Percentiles rank a stretch among this genome's conserved stretches.
These are phyloP conservation scores for Trichoderma sp. DNA, from an alignment of 2,329 filamentous ascomycete genomes.

Conservation along the genomic window DNA sequence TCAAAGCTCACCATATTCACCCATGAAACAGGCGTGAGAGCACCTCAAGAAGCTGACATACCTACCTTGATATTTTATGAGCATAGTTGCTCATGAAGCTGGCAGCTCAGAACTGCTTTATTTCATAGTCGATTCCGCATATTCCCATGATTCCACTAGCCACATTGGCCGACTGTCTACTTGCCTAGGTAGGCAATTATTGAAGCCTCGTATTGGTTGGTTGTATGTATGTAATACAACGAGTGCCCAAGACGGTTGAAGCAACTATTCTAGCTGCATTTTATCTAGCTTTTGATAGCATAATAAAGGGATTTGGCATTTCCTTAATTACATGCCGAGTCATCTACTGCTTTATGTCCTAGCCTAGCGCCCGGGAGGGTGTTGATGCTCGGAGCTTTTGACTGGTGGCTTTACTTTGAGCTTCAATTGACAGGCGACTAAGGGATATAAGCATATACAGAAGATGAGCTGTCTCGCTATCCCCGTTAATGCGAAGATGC, in stretches of 20 bases:
- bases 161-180: background rate
- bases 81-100: background rate
- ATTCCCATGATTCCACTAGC: background rate
- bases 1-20: background rate
- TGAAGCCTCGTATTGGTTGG: background rate
- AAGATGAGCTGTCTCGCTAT: background rate
- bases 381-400: background rate
- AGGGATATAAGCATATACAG: constrained; percentile 17
- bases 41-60: background rate
- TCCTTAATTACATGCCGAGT: background rate
- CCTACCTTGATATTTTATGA: background rate
- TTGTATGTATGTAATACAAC: background rate
- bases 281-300: background rate
- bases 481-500: constrained; percentile 15
- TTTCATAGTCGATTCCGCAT: background rate
- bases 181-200: constrained; percentile 2
- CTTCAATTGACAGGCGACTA: background rate
- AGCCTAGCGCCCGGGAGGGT: background rate
- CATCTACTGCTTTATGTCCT: background rate
- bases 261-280: background rate
- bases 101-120: background rate
- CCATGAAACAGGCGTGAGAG: background rate
- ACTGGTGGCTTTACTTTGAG: background rate
- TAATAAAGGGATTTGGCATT: background rate
- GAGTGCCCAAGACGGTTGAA: background rate